Base-by-base conservation (phyloP, 148 eudicot species). In the Cornus florida region DNA sequence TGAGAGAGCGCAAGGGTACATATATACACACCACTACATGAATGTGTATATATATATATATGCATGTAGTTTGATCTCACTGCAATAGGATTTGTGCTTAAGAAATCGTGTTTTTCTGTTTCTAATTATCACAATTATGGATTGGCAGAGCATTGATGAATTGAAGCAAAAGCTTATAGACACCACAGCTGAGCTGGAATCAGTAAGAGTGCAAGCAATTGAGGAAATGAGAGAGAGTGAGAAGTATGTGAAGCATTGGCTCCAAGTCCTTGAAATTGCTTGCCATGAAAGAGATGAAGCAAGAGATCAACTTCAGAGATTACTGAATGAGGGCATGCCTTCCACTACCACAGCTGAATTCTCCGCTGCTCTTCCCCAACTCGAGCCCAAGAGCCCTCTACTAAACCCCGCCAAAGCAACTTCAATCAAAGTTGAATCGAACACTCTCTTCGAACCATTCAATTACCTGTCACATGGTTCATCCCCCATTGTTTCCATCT, bases 251-350 rank as follows among this genome's bases (percentile, higher is more conserved):
- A 84, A 81, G 39, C 85, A 87, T 72, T 57, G 90, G 31, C 56
- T 89, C 35, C 79, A 84, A 19, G 78, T 86, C 46, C 38, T 93
- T 3, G 86, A 86, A 38, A 66, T 70, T 20, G 81, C 85, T 41
- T 70, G 67, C 67, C 89, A 86, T 32, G 98, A 93, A 85, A 83
- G 96, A 79, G 98, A 93, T 80, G 91, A 93, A 82, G 94, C 97
- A 16, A 86, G 77, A 74, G 73, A 82, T 19, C 88, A 93, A 60
- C 82, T 93, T 48, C 79, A 86, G 20, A 84, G 84, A 67, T 66
- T 91, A 2, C 84, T 88, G 39, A 83, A 81, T 80, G 83, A 88
- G 56, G 46, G 75, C 22, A 65, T 50, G 5, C 82, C 79, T 28
- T 32, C 62, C 67, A 57, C 70, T 41, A 67, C 12, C 43, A 71